A percentile compares a stretch with the other conserved stretches of the same genome.
phyloP scores from a whole-genome alignment of 371 early-diverging fungal genomes.

The Encephalitozoon romaleae region DNA sequence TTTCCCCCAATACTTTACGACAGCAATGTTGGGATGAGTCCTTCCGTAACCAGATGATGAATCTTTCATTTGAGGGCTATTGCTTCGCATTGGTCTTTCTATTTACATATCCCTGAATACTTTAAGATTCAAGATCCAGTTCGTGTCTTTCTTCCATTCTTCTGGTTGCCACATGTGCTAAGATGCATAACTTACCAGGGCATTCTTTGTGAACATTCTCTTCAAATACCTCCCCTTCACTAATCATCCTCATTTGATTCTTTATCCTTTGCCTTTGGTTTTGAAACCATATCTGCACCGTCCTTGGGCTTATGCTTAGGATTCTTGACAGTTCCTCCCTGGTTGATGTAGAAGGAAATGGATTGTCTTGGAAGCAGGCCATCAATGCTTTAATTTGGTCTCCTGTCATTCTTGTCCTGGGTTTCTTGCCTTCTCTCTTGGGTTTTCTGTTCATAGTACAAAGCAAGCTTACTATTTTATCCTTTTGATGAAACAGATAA shows the following conservation, averaged over 20 bases:
- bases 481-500: conserved; percentile 11
- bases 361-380: conserved; percentile 48
- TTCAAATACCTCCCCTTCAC: not conserved
- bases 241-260: not conserved
- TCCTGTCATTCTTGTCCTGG: conserved; percentile 51
- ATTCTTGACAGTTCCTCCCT: conserved; percentile 46
- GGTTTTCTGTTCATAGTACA: conserved; percentile 7
- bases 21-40: conserved; percentile 91
- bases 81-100: not conserved
- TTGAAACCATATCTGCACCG: conserved; percentile 62
- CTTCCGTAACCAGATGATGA: not conserved
- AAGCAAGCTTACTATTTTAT: conserved; percentile 6
- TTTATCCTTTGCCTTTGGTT: conserved; percentile 60
- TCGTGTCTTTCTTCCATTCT: not conserved
- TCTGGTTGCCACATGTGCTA: not conserved
- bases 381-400: conserved; percentile 45
- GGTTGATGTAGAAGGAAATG: conserved; percentile 56
- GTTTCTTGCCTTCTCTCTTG: conserved; percentile 45
- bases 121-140: not conserved
- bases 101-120: not conserved
- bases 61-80: not conserved
- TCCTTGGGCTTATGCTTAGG: conserved; percentile 52
- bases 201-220: not conserved
- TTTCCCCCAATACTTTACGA: conserved; percentile 96
- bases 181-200: not conserved